A percentile compares a stretch with the other conserved stretches of the same genome.
phyloP scores from a whole-genome alignment of 345 rosid genomes.

The Lumnitzera racemosa region DNA sequence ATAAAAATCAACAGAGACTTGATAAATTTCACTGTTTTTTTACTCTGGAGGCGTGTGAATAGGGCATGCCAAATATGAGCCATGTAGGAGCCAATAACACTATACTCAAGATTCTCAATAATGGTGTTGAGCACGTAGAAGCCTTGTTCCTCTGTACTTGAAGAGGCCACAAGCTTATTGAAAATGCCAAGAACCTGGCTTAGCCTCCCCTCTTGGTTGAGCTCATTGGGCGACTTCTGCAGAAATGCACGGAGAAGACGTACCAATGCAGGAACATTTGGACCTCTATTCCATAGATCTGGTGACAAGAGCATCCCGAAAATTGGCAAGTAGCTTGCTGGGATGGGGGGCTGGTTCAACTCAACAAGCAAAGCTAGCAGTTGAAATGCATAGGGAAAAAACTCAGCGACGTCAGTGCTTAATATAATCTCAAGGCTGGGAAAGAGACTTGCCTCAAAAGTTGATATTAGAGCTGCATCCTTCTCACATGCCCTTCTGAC shows the following conservation, averaged over 20 bases:
- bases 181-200: constrained; percentile 87
- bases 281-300: constrained; percentile 78
- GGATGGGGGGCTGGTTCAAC: constrained; percentile 75
- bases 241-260: constrained; percentile 98
- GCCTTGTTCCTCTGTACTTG: constrained; percentile 91
- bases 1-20: constrained; percentile 77
- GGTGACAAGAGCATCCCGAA: constrained; percentile 74
- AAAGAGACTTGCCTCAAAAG: constrained; percentile 70
- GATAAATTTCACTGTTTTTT: constrained; percentile 53
- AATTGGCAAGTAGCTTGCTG: constrained; percentile 75
- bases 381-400: constrained; percentile 97
- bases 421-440: constrained; percentile 80
- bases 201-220: constrained; percentile 68
- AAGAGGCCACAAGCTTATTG: constrained; percentile 51
- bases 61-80: constrained; percentile 65
- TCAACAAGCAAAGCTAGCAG: constrained; percentile 92
- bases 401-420: constrained; percentile 76
- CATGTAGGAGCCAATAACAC: constrained; percentile 52
- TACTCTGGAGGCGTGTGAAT: constrained; percentile 64
- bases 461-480: constrained; percentile 56
- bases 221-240: constrained; percentile 80
- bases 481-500: constrained; percentile 83
- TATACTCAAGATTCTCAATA: constrained; percentile 70
- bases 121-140: constrained; percentile 90
- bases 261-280: constrained; percentile 97